These are phyloP conservation scores for Alternaria consortialis DNA, from an alignment of 2,329 filamentous ascomycete genomes.

Conservation along the genomic window DNA sequence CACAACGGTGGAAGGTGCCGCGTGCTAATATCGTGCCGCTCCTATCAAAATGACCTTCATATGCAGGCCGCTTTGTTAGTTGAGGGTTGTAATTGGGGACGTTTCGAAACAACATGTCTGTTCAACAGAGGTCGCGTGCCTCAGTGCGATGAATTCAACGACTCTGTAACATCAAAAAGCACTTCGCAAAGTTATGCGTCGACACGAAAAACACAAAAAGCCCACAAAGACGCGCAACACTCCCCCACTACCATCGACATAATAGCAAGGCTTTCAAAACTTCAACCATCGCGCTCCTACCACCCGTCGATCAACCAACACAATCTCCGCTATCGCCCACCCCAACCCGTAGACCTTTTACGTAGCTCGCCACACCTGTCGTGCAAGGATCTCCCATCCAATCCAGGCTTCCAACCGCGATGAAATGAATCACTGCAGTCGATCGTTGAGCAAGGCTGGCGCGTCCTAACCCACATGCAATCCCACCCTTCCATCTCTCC, in stretches of 20 bases:
- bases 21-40: conserved; percentile 10
- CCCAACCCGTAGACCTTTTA: conserved; percentile 3
- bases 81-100: neutral
- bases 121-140: neutral
- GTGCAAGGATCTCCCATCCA: conserved; percentile 11
- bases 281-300: conserved; percentile 8
- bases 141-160: neutral
- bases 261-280: neutral
- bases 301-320: conserved; percentile 12
- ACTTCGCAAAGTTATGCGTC: neutral
- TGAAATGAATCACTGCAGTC: conserved; percentile 9
- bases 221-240: conserved; percentile 3
- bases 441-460: conserved; percentile 19
- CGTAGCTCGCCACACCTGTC: conserved; percentile 1
- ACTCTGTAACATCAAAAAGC: neutral
- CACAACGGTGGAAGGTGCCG: conserved; percentile 5
- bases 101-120: conserved; percentile 8
- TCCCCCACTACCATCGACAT: conserved; percentile 3
- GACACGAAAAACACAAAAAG: neutral
- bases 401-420: conserved; percentile 6
- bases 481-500: neutral
- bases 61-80: conserved; percentile 8
- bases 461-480: conserved; percentile 9
- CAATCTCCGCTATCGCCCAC: conserved; percentile 18
- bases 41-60: conserved; percentile 17